Conservation (phyloP, 2,329 filamentous ascomycete genomes). For the Arthrobotrys megalospora region DNA sequence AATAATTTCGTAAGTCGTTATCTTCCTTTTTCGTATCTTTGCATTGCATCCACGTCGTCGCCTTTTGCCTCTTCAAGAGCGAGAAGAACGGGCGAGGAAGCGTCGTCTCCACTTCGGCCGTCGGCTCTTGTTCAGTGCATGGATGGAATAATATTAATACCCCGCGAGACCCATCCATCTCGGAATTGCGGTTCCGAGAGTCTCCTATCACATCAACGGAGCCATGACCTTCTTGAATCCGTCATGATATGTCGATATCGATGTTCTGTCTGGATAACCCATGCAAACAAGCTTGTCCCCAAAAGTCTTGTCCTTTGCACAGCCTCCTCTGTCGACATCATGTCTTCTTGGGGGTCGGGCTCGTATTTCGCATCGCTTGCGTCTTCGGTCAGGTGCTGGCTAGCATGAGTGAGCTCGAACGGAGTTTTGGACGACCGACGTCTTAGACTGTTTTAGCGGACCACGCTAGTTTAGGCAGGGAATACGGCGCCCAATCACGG, state of each 20-base stretch:
- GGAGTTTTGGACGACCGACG: conserved; percentile 37
- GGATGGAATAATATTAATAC: conserved; percentile 37
- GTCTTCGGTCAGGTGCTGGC: conserved; percentile 19
- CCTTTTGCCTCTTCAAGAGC: conserved; percentile 1
- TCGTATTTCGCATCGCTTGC: conserved; percentile 41
- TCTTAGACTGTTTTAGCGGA: conserved; percentile 22
- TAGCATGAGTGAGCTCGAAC: conserved; percentile 17
- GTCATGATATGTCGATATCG: conserved; percentile 8
- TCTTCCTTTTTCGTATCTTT: conserved; percentile 19
- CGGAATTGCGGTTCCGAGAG: conserved; percentile 44
- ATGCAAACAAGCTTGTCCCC: conserved; percentile 14
- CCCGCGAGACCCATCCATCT: conserved; percentile 28
- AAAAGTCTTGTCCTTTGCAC: conserved; percentile 55
- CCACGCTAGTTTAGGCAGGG: conserved; percentile 37
- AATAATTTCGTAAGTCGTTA: conserved; percentile 17
- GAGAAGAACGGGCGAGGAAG: neutral
- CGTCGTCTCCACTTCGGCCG: conserved; percentile 24
- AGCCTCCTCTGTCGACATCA: conserved; percentile 52
- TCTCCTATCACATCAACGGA: conserved; percentile 34
- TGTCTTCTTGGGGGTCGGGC: conserved; percentile 1
- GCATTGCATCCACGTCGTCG: conserved; percentile 18
- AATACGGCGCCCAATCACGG: conserved; percentile 48
- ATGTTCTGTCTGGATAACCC: neutral
- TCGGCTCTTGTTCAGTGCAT: conserved; percentile 24
- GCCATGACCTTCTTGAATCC: conserved; percentile 11